Conservation (phyloP, 768 basidiomycete genomes). For the Peribolospora baueri region DNA sequence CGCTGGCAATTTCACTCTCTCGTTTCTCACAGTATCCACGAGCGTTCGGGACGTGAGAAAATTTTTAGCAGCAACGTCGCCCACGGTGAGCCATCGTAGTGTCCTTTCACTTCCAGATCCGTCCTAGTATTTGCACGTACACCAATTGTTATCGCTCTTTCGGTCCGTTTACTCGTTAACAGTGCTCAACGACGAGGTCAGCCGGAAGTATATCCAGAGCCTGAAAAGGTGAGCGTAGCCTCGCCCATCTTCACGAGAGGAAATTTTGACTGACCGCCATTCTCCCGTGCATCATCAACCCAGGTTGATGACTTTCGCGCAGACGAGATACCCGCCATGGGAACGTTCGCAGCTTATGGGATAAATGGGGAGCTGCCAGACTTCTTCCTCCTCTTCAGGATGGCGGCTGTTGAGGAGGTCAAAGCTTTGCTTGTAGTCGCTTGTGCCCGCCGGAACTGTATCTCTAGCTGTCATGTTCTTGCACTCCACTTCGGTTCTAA, state of each 20-base stretch:
- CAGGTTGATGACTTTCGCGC: slow-evolving; percentile 84
- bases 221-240: slow-evolving; percentile 49
- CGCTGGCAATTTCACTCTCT: neutral
- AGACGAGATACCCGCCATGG: slow-evolving; percentile 73
- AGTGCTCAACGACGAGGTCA: slow-evolving; percentile 94
- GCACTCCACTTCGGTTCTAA: too few relatives aligned
- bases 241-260: neutral
- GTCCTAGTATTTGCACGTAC: too few relatives aligned
- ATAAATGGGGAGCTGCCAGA: too few relatives aligned
- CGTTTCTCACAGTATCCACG: slow-evolving; percentile 48
- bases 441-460: too few relatives aligned
- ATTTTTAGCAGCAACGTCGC: slow-evolving; percentile 93
- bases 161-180: too few relatives aligned
- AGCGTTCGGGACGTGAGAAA: slow-evolving; percentile 90
- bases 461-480: too few relatives aligned
- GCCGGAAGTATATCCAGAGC: slow-evolving; percentile 94
- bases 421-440: too few relatives aligned
- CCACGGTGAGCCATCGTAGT: slow-evolving; percentile 23
- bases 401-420: too few relatives aligned
- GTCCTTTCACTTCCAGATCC: too few relatives aligned
- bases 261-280: neutral
- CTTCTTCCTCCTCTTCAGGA: too few relatives aligned
- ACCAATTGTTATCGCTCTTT: too few relatives aligned
- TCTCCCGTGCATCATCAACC: neutral
- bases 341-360: too few relatives aligned